Evolutionary conservation across 1,139 yeast genomes (phyloP).

Genomic region (Arxiozyma heterogenica): DNA sequence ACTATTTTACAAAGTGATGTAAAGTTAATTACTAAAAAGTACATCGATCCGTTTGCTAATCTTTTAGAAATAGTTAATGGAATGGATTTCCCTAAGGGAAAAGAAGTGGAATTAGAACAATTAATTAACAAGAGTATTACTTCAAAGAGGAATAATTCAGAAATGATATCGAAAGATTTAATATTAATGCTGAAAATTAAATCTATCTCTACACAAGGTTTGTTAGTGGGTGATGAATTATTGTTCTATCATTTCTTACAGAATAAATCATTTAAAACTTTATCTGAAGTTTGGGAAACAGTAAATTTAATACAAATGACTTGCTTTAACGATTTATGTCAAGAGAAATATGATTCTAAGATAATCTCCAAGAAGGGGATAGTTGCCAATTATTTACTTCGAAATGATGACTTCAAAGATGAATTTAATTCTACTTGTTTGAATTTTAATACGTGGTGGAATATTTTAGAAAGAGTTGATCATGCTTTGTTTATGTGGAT

Average conservation of each 20-base stretch:
- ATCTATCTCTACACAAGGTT: slow-evolving; percentile 26
- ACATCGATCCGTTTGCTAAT: slow-evolving; percentile 25
- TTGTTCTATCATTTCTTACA: slow-evolving; percentile 25
- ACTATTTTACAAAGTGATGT: slow-evolving; percentile 24
- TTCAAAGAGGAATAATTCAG: slow-evolving; percentile 14
- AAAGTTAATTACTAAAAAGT: slow-evolving; percentile 22
- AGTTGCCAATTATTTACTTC: slow-evolving; percentile 20
- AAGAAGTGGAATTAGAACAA: slow-evolving; percentile 27
- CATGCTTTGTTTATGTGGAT: slow-evolving; percentile 30
- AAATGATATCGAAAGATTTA: slow-evolving; percentile 15
- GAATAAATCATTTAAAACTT: slow-evolving; percentile 14
- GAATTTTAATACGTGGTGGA: slow-evolving; percentile 29
- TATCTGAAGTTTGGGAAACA: slow-evolving; percentile 26
- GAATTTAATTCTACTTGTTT: slow-evolving; percentile 25
- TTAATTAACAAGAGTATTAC: slow-evolving; percentile 17
- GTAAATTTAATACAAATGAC: slow-evolving; percentile 28
- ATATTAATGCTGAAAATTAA: slow-evolving; percentile 22
- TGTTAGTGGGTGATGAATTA: slow-evolving; percentile 27
- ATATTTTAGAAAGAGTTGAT: slow-evolving; percentile 25
- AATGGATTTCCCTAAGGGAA: slow-evolving; percentile 24
- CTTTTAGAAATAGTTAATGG: slow-evolving; percentile 25
- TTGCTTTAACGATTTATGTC: slow-evolving; percentile 26
- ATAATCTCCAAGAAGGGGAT: slow-evolving; percentile 22
- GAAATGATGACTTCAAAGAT: slow-evolving; percentile 24
- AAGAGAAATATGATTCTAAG: slow-evolving; percentile 26